phyloP scores from a whole-genome alignment of 345 rosid species.

The Tarenaya hassleriana region DNA sequence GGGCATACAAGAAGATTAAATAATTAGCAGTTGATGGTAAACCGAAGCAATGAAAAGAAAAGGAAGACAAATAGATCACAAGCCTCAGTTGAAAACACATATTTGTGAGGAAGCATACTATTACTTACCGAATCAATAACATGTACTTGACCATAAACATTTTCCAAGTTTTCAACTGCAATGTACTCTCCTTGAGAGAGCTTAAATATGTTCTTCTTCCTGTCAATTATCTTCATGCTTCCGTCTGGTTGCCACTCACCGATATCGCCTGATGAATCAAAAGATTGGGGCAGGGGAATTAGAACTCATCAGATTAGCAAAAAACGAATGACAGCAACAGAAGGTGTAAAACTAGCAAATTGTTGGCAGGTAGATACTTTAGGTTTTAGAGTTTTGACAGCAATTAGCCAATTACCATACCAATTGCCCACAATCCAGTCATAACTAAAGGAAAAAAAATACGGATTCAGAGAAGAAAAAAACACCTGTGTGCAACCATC shows the following conservation, averaged over 20 bases:
- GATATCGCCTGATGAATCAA: slow-evolving; percentile 53
- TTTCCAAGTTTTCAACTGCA: slow-evolving; percentile 85
- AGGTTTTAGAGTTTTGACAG: too few relatives aligned
- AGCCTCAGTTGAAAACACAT: neutral
- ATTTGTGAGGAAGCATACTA: too few relatives aligned
- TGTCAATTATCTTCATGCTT: slow-evolving; percentile 78
- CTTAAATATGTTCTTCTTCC: slow-evolving; percentile 84
- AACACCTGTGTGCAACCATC: slow-evolving; percentile 97
- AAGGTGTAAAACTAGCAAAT: too few relatives aligned
- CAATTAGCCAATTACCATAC: too few relatives aligned
- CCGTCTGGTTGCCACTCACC: slow-evolving; percentile 94
- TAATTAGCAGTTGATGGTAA: slow-evolving; percentile 3
- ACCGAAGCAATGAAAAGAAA: neutral
- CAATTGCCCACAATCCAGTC: too few relatives aligned
- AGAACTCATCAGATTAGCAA: neutral
- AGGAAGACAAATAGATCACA: neutral
- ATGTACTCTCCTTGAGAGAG: slow-evolving; percentile 94
- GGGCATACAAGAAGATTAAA: slow-evolving; percentile 7
- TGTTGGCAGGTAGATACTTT: too few relatives aligned
- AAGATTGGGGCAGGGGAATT: slow-evolving; percentile 3
- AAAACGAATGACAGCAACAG: neutral
- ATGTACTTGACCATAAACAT: slow-evolving; percentile 51
- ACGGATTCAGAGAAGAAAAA: neutral
- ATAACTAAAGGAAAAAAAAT: too few relatives aligned
- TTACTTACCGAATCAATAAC: slow-evolving; percentile 59